Percentiles rank a stretch among this genome's conserved stretches.
Conservation (phyloP, 106 monocot species). For the Dendrobium chrysotoxum region DNA sequence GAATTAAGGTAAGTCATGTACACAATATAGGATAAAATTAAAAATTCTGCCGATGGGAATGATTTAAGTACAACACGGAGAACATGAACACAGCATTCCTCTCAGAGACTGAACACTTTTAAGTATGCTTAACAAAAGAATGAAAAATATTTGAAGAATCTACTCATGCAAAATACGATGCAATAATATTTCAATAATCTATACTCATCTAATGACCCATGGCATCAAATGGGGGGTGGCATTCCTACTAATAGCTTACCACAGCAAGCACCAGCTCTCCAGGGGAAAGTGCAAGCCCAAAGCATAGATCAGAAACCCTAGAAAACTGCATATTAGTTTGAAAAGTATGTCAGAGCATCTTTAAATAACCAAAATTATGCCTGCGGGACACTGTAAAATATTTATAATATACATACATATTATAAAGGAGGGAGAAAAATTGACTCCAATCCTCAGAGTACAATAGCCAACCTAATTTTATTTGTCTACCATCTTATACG, state of each 20-base stretch:
- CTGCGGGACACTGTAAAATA: background rate
- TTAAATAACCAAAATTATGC: too few relatives aligned
- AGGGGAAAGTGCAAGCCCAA: conserved; percentile 77
- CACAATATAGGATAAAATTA: background rate
- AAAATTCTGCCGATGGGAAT: too few relatives aligned
- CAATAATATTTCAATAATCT: background rate
- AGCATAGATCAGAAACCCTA: conserved; percentile 60
- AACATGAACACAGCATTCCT: background rate
- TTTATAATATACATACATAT: background rate
- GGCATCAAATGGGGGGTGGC: background rate
- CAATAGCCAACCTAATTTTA: background rate
- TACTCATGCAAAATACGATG: background rate
- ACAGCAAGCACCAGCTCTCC: conserved; percentile 67
- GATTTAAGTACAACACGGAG: background rate
- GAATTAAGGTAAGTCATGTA: background rate
- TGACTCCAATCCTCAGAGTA: background rate
- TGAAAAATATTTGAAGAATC: background rate
- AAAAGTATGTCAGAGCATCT: conserved; percentile 4
- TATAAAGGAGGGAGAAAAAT: background rate
- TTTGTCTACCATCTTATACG: background rate
- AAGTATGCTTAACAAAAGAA: background rate
- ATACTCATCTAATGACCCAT: background rate
- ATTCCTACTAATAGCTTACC: conserved; percentile 23
- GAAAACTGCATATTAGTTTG: conserved; percentile 39
- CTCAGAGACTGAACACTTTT: background rate